Percentiles rank a stretch among this genome's conserved stretches.
These are phyloP conservation scores for Tetrapisispora nanseiensis DNA, from an alignment of 805 yeast species.

Conservation along the genomic window DNA sequence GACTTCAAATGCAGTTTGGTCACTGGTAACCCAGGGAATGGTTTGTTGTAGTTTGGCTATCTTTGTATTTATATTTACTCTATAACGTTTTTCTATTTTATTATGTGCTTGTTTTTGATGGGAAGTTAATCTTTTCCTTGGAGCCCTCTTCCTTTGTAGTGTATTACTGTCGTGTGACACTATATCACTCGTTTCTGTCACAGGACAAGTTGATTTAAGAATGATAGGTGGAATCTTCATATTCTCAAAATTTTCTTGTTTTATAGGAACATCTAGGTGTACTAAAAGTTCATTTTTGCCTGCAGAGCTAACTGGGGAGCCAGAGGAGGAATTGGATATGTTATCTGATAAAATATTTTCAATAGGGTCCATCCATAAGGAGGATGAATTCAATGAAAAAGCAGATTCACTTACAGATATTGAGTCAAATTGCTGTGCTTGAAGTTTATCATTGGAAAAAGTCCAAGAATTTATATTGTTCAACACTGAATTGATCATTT, in stretches of 20 bases:
- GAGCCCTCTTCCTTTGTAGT: conserved; percentile 23
- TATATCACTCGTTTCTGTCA: too few species aligned
- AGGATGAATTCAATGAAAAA: conserved; percentile 4
- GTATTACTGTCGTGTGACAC: too few species aligned
- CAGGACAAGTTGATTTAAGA: background rate
- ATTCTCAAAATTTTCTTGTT: background rate
- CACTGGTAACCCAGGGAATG: conserved; percentile 58
- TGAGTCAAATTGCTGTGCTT: background rate
- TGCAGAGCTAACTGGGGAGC: conserved; percentile 18
- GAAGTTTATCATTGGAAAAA: background rate
- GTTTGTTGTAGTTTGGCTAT: conserved; percentile 58
- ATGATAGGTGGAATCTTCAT: background rate
- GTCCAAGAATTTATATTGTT: background rate
- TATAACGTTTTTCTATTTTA: conserved; percentile 59
- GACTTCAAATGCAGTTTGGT: conserved; percentile 51
- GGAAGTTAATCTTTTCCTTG: conserved; percentile 39
- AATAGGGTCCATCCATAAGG: conserved; percentile 22
- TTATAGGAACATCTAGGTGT: background rate
- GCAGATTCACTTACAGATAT: conserved; percentile 1
- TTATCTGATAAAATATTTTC: conserved; percentile 17
- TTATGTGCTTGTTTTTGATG: conserved; percentile 65
- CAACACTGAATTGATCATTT: background rate
- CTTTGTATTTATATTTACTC: conserved; percentile 64
- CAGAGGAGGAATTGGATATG: conserved; percentile 14
- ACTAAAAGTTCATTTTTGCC: conserved; percentile 5